A percentile compares a stretch with the other conserved stretches of the same genome.
These are phyloP conservation scores for Oryza meridionalis DNA, from an alignment of 176 grass and related monocot species.

Conservation along the genomic window DNA sequence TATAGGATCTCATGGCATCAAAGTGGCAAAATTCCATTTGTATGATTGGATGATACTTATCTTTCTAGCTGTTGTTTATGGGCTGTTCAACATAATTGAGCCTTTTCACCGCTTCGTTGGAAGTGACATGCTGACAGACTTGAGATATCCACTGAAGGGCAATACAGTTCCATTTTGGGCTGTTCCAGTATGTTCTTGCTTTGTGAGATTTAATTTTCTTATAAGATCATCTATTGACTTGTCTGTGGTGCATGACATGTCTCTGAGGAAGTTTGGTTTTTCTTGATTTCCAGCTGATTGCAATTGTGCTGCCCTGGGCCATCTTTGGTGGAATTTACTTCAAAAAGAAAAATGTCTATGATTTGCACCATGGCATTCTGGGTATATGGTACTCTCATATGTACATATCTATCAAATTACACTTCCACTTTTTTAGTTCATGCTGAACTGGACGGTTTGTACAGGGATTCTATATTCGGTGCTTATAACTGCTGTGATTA, in stretches of 20 bases:
- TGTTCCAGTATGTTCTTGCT: slow-evolving; percentile 57
- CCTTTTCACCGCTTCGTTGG: slow-evolving; percentile 77
- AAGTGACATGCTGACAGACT: slow-evolving; percentile 67
- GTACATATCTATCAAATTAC: slow-evolving; percentile 13
- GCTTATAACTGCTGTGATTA: slow-evolving; percentile 70
- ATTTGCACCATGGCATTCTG: slow-evolving; percentile 75
- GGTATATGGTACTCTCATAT: slow-evolving; percentile 44
- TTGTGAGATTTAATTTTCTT: slow-evolving; percentile 4
- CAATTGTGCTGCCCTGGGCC: slow-evolving; percentile 45
- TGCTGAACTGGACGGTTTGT: slow-evolving; percentile 32
- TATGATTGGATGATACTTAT: slow-evolving; percentile 77
- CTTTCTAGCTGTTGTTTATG: slow-evolving; percentile 50
- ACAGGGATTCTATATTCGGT: slow-evolving; percentile 67
- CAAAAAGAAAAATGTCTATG: slow-evolving; percentile 74
- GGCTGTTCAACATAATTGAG: slow-evolving; percentile 68
- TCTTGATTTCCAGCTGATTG: slow-evolving; percentile 56
- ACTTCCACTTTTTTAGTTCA: neutral
- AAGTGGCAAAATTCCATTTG: slow-evolving; percentile 61
- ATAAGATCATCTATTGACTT: slow-evolving; percentile 15
- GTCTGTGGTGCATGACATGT: neutral
- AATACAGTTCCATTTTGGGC: slow-evolving; percentile 78
- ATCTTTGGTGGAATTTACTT: slow-evolving; percentile 63
- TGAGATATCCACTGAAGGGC: slow-evolving; percentile 64
- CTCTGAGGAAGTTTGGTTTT: neutral
- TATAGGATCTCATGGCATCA: slow-evolving; percentile 60